Percentiles rank a stretch among this genome's conserved stretches.
Conservation (phyloP, 179 eudicot species). For the Silene coronaria region DNA sequence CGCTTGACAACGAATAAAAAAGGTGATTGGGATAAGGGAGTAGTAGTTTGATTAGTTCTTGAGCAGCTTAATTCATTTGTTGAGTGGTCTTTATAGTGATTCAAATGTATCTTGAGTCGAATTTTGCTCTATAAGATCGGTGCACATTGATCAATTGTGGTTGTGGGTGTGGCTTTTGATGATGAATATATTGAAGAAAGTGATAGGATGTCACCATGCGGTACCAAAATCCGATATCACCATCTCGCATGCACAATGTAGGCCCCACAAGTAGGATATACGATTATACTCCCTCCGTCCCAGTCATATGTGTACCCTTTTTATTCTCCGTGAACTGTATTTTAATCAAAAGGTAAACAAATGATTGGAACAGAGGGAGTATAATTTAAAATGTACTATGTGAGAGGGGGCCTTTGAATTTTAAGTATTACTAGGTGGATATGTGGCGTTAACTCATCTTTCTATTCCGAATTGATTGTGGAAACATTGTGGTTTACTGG, state of each 20-base stretch:
- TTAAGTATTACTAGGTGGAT: not conserved
- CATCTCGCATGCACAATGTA: not conserved
- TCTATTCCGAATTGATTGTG: slow-evolving; percentile 3
- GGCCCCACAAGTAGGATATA: not conserved
- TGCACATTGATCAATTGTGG: not conserved
- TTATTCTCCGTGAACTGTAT: too few species aligned
- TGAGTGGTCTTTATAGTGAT: slow-evolving; percentile 20
- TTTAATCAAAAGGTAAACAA: too few species aligned
- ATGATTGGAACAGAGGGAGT: too few species aligned
- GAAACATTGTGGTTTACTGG: not conserved
- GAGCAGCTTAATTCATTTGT: not conserved
- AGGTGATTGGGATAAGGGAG: not conserved
- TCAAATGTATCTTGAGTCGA: not conserved
- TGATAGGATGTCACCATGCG: too few species aligned
- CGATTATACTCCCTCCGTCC: too few species aligned
- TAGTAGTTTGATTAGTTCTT: not conserved
- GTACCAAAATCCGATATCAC: not conserved
- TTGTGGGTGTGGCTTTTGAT: not conserved
- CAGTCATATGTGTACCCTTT: too few species aligned
- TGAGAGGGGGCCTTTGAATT: too few species aligned
- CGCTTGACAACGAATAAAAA: too few species aligned
- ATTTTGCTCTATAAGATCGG: not conserved
- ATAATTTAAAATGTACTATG: too few species aligned
- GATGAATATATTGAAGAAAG: not conserved
- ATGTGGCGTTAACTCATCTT: not conserved